phyloP scores from a whole-genome alignment of 1,284 basidiomycete genomes.

The Cryptococcus maquisensis region DNA sequence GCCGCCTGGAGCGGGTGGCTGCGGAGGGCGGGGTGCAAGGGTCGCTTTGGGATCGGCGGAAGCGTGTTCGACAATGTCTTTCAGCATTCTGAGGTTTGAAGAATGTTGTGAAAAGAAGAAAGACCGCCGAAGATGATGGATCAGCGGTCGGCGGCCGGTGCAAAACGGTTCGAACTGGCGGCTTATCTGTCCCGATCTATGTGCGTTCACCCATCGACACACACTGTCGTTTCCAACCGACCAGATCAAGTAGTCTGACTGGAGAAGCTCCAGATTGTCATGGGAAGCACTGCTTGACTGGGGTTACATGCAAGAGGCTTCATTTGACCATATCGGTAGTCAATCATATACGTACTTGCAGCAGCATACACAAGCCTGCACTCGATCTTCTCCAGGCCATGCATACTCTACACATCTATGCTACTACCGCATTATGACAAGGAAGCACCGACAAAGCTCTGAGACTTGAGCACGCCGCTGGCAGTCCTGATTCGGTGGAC shows the following conservation, averaged over 20 bases:
- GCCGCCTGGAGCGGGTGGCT: constrained; percentile 1
- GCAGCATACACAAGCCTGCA: too few species aligned
- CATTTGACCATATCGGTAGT: too few species aligned
- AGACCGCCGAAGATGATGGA: background rate
- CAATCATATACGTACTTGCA: too few species aligned
- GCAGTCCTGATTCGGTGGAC: constrained; percentile 80
- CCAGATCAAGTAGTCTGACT: too few species aligned
- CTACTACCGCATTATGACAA: constrained; percentile 60
- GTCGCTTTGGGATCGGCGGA: constrained; percentile 4
- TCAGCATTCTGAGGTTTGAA: constrained; percentile 15
- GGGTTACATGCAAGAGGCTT: too few species aligned
- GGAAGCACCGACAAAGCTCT: constrained; percentile 76
- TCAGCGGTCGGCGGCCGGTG: background rate
- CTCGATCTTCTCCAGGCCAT: background rate
- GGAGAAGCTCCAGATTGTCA: too few species aligned
- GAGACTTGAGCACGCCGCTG: constrained; percentile 74
- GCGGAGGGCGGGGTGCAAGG: constrained; percentile 3
- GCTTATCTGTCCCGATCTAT: too few species aligned
- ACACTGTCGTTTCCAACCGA: too few species aligned
- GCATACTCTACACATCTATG: background rate
- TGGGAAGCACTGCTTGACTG: too few species aligned
- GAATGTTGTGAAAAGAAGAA: too few species aligned
- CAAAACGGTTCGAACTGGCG: too few species aligned
- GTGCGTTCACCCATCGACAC: too few species aligned
- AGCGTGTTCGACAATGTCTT: constrained; percentile 31